Conservation (phyloP, 2,329 filamentous ascomycete species). For the Stagonosporopsis tanaceti region DNA sequence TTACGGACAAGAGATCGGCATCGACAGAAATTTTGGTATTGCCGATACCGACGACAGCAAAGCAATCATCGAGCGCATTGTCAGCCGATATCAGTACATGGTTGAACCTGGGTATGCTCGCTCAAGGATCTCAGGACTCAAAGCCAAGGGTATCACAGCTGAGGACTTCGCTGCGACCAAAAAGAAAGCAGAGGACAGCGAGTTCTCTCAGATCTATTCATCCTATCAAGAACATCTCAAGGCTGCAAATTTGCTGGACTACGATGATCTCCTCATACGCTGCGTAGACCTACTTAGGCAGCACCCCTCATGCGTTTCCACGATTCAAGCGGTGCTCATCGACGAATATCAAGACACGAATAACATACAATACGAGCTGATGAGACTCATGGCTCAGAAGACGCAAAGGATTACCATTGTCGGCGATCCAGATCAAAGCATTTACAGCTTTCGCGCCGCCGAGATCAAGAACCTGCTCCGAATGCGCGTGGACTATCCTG, state of each 20-base stretch:
- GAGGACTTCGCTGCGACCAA: conserved; percentile 52
- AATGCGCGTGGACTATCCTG: conserved; percentile 77
- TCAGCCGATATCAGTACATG: conserved; percentile 73
- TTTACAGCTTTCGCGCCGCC: conserved; percentile 93
- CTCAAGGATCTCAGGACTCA: conserved; percentile 74
- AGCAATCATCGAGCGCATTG: conserved; percentile 81
- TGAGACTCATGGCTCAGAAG: conserved; percentile 81
- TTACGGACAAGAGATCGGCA: conserved; percentile 84
- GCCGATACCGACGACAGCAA: conserved; percentile 83
- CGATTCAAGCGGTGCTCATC: conserved; percentile 89
- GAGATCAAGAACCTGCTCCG: conserved; percentile 87
- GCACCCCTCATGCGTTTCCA: conserved; percentile 82
- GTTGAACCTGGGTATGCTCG: conserved; percentile 76
- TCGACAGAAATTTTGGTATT: conserved; percentile 86
- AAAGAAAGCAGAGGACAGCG: conserved; percentile 64
- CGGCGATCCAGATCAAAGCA: conserved; percentile 96
- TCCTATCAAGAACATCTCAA: conserved; percentile 81
- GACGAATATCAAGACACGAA: conserved; percentile 99
- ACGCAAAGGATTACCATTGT: conserved; percentile 87
- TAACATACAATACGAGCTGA: conserved; percentile 90
- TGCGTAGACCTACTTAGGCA: conserved; percentile 80
- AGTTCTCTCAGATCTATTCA: conserved; percentile 71
- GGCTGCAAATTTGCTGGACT: conserved; percentile 85
- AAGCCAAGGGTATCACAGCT: conserved; percentile 62
- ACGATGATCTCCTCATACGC: conserved; percentile 87